Percentiles rank a stretch among this genome's conserved stretches.
phyloP scores from a whole-genome alignment of 345 rosid genomes.

The Cardamine chenopodiifolia region DNA sequence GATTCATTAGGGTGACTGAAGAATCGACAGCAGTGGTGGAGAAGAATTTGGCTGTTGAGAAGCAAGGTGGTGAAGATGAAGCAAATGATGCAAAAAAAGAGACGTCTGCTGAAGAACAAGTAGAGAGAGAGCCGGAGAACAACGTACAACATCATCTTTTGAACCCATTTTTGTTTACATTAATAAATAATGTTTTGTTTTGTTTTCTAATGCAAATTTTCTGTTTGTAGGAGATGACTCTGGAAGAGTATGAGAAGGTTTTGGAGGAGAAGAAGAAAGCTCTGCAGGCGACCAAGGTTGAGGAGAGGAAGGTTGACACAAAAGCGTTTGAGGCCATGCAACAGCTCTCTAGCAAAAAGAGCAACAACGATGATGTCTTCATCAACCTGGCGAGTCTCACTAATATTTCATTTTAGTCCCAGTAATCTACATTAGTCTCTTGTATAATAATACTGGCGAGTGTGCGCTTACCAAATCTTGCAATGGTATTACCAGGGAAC shows the following conservation, averaged over 20 bases:
- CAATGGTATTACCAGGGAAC: constrained; percentile 47
- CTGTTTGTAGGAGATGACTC: constrained; percentile 70
- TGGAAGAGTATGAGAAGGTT: constrained; percentile 84
- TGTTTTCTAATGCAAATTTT: background rate
- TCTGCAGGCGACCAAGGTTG: constrained; percentile 53
- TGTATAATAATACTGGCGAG: background rate
- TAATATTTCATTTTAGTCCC: background rate
- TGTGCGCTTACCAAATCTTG: background rate
- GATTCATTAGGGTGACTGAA: constrained; percentile 58
- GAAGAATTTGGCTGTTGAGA: constrained; percentile 58
- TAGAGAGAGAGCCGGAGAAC: constrained; percentile 51
- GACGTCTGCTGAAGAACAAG: constrained; percentile 41
- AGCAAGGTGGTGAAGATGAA: constrained; percentile 63
- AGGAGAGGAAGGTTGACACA: constrained; percentile 68
- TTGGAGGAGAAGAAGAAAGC: constrained; percentile 73
- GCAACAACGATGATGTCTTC: constrained; percentile 53
- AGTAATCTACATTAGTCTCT: background rate
- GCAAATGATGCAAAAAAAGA: constrained; percentile 55
- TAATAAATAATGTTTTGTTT: background rate
- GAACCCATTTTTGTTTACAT: background rate
- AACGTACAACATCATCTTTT: constrained; percentile 47
- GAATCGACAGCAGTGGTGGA: constrained; percentile 57
- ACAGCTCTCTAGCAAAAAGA: constrained; percentile 72
- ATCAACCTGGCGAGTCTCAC: constrained; percentile 58
- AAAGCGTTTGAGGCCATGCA: constrained; percentile 70